Evolutionary conservation across 345 rosid genomes (phyloP), one percentile per base, ranked within the genome.

Genomic region (Citrus maxima): DNA sequence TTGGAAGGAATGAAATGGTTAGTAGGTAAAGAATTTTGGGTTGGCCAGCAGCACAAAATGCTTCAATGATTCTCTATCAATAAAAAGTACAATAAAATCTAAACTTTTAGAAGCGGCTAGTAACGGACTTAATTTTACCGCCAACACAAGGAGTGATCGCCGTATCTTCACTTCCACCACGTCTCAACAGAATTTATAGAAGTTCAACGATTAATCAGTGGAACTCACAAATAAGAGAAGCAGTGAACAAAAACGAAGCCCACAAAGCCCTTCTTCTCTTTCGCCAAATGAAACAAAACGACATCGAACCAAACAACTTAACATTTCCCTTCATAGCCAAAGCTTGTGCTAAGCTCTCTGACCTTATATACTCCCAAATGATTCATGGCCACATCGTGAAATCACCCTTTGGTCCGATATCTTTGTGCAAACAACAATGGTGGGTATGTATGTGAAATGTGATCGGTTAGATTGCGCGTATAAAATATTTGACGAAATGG

Each of bases 241-340:
- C 90, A 1, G 82, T 85, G 5, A 81, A 81, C 54, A 83, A 79
- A 46, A 77, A 84, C 75, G 61, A 78, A 55, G 67, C 89, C 40
- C 73, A 16, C 5, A 74, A 85, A 79, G 86, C 89, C 46, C 83
- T 92, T 67, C 37, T 73, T 25, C 80, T 87, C 46, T 92, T 84
- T 75, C 84, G 86, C 77, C 85, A 82, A 72, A 79, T 90, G 90
- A 87, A 88, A 80, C 85, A 83, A 35, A 65, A 58, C 18, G 88
- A 86, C 40, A 7, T 81, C 13, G 76, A 85, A 55, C 91, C 96
- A 3, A 84, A 86, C 88, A 86, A 88, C 77, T 82, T 82, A 5
- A 92, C 92, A 35, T 92, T 88, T 59, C 91, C 92, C 28, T 84
- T 90, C 77, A 28, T 90, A 30, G 89, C 88, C 37, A 92, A 92